Percentiles rank a stretch among this genome's conserved stretches.
These are phyloP conservation scores for Penicillium taxi DNA, from an alignment of 495 filamentous ascomycete genomes.

Conservation along the genomic window DNA sequence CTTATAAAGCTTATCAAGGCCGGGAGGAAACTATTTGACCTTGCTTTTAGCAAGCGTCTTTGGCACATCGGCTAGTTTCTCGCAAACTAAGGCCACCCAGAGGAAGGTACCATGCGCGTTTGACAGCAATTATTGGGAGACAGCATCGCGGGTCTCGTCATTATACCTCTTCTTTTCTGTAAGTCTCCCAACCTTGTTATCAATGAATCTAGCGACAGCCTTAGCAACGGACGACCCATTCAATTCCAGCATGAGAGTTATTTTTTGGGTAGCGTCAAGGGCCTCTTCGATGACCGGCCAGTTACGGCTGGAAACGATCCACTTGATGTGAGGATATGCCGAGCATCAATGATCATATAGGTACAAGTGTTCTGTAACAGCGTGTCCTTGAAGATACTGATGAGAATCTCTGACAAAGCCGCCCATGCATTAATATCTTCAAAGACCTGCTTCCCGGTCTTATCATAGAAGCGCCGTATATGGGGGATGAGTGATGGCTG, in stretches of 20 bases:
- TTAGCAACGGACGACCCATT: no score
- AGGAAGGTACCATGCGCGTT: constrained; percentile 4
- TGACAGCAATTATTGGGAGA: neutral
- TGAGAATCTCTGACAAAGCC: neutral
- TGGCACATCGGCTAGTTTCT: neutral
- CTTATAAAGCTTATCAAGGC: constrained; percentile 11
- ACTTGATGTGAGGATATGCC: constrained; percentile 1
- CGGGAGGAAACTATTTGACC: constrained; percentile 2
- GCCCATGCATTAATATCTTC: neutral
- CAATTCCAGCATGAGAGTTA: no score
- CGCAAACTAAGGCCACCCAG: constrained; percentile 3
- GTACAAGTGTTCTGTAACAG: neutral
- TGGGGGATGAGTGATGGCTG: neutral
- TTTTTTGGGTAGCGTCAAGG: neutral
- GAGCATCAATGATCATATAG: constrained; percentile 2
- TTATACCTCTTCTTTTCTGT: neutral
- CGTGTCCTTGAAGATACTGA: neutral
- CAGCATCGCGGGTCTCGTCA: neutral
- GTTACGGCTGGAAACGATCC: constrained; percentile 8
- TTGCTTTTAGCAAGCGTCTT: neutral
- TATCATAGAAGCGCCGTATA: constrained; percentile 7
- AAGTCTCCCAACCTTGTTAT: neutral
- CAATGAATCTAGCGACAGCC: no score
- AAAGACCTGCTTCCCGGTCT: constrained; percentile 1
- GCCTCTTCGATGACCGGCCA: constrained; percentile 4